These are phyloP conservation scores for Camellia sinensis DNA, from an alignment of 148 eudicot species.

Conservation along the genomic window DNA sequence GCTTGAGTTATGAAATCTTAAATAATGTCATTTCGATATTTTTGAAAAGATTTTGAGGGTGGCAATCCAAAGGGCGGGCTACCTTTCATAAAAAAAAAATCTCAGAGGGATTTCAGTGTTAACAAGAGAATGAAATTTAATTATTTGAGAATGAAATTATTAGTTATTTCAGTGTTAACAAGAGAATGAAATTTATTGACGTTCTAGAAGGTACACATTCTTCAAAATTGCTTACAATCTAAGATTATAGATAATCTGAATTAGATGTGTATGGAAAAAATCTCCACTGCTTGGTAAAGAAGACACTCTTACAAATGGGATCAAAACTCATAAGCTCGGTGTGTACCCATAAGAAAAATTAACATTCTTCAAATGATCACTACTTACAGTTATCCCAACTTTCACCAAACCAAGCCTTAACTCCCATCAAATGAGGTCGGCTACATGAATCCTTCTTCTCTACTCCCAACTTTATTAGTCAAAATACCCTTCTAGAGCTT, in stretches of 20 bases:
- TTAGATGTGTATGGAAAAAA: conserved; percentile 4
- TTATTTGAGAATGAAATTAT: no score
- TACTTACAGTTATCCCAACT: not conserved
- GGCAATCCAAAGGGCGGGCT: no score
- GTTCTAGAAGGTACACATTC: not conserved
- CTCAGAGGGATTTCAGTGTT: no score
- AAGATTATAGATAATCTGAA: not conserved
- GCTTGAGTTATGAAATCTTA: not conserved
- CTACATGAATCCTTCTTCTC: no score
- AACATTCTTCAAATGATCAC: not conserved
- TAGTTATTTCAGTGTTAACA: not conserved
- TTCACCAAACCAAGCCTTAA: no score
- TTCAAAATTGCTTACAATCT: not conserved
- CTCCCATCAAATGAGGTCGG: no score
- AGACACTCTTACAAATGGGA: not conserved
- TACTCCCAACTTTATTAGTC: not conserved
- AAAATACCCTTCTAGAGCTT: not conserved
- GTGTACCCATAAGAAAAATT: not conserved
- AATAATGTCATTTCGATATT: not conserved
- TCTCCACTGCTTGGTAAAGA: not conserved
- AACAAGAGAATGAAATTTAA: no score
- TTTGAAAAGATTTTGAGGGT: not conserved
- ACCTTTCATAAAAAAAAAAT: not conserved
- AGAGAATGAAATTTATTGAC: not conserved
- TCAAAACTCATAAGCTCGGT: not conserved